These are phyloP conservation scores for Pseudoscleropodium purum DNA, from an alignment of 225 moss, liverwort and hornwort species.

Conservation along the genomic window DNA sequence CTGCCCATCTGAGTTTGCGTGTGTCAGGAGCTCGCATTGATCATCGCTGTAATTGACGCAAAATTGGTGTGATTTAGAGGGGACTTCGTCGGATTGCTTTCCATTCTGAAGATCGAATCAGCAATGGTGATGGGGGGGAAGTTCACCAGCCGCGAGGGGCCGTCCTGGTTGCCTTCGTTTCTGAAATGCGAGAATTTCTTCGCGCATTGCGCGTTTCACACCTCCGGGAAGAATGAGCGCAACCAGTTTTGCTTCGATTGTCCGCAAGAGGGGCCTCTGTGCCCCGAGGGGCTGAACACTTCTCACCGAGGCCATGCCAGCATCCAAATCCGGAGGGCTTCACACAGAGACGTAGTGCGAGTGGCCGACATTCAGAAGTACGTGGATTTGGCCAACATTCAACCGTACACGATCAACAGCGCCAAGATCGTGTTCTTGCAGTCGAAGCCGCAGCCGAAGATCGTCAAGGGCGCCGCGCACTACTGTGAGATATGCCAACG, in stretches of 20 bases:
- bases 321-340: constrained; percentile 45
- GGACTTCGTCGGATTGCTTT: background rate
- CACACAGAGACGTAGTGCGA: constrained; percentile 51
- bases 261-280: constrained; percentile 22
- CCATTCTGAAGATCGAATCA: background rate
- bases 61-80: background rate
- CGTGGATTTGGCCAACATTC: constrained; percentile 36
- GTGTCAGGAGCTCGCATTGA: background rate
- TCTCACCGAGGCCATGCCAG: constrained; percentile 34
- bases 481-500: constrained; percentile 47
- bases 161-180: constrained; percentile 33
- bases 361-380: constrained; percentile 38
- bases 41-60: background rate
- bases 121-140: constrained; percentile 45
- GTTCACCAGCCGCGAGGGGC: constrained; percentile 38
- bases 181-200: constrained; percentile 30
- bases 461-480: constrained; percentile 37
- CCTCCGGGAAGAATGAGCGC: constrained; percentile 41
- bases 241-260: constrained; percentile 59
- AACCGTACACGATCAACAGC: constrained; percentile 44
- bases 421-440: constrained; percentile 54
- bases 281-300: constrained; percentile 21
- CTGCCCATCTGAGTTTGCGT: background rate
- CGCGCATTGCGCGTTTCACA: constrained; percentile 29
- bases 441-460: constrained; percentile 39